These are phyloP conservation scores for Conringia planisiliqua DNA, from an alignment of 345 rosid species.

Conservation along the genomic window DNA sequence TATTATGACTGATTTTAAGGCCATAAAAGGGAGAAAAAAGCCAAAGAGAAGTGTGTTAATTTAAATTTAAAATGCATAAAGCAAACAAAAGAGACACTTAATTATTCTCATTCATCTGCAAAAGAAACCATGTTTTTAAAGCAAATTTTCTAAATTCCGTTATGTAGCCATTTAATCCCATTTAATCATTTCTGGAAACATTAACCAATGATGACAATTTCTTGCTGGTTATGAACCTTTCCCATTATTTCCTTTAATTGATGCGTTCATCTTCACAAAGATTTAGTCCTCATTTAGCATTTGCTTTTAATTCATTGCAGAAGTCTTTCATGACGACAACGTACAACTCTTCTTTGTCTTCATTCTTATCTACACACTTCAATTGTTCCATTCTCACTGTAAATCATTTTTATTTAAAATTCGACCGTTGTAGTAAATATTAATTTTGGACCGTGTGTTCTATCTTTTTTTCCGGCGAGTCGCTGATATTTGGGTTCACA, in stretches of 20 bases:
- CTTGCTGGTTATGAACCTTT: slow-evolving; percentile 35
- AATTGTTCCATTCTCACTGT: slow-evolving; percentile 11
- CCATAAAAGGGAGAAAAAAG: slow-evolving; percentile 17
- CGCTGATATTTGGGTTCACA: background rate
- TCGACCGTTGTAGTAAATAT: background rate
- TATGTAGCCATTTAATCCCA: slow-evolving; percentile 20
- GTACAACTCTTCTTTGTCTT: slow-evolving; percentile 19
- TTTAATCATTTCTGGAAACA: slow-evolving; percentile 24
- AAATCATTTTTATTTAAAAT: background rate
- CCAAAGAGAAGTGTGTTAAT: slow-evolving; percentile 32
- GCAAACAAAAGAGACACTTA: slow-evolving; percentile 31
- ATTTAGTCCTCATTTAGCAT: slow-evolving; percentile 34
- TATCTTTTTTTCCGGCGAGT: background rate
- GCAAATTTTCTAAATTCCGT: slow-evolving; percentile 30
- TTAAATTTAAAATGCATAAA: slow-evolving; percentile 21
- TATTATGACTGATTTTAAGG: slow-evolving; percentile 18
- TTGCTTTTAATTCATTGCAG: slow-evolving; percentile 36
- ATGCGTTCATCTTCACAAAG: slow-evolving; percentile 28
- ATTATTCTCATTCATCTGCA: slow-evolving; percentile 39
- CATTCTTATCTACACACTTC: background rate
- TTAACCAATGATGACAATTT: slow-evolving; percentile 30
- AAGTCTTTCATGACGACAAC: slow-evolving; percentile 28
- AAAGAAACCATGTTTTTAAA: slow-evolving; percentile 33
- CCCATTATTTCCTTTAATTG: slow-evolving; percentile 31
- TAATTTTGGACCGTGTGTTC: background rate